Evolutionary conservation across 176 grass and related monocot genomes (phyloP), one percentile per base, ranked within the genome.

Genomic region (Carex cristatella): DNA sequence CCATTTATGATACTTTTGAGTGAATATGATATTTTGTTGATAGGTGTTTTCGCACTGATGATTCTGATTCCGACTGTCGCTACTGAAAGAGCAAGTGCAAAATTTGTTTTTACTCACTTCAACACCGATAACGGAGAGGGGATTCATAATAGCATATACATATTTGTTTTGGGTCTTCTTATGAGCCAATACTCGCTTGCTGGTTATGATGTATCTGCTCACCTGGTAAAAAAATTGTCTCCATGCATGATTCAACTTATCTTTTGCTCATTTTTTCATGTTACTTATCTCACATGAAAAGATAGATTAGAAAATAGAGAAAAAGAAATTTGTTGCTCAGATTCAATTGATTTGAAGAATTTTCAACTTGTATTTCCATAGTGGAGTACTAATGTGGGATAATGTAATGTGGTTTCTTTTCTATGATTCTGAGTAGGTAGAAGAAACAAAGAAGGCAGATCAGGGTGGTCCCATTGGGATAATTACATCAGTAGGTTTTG

Each of bases 391-490:
- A 28, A 10, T 65, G 7, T 60, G 58, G 58, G 18, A 48, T 42
- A 48, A 32, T 32, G 32, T 70, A 19, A 62, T 85, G 6, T 33
- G 11, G 7, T n/a, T 74, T 1, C 1, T 65, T 18, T n/a, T 8
- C 7, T 31, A 42, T 69, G 13, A 55, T 19, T 16, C 53, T 49
- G 12, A 79, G 60, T 27, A 92, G 93, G 87, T 83, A 7, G 93
- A 95, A 62, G 93, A 95, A 77, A 95, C 93, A 10, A 95, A 92
- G 79, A 92, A 89, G 4, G 93, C 93, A 10, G 93, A 89, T 4
- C 80, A 86, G 83, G 90, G 89, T 35, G 93, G 90, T 3, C 93
- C 90, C 7, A 84, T 86, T 78, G 93, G 89, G 55, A 91, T 95
- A 49, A 76, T 95, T 59, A 88, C 81, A 2, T 87, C 93, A 0